Evolutionary conservation across 192 early-diverging fungal species (phyloP), one percentile per base, ranked within the genome.

Genomic region (Ramicandelaber brevisporus): DNA sequence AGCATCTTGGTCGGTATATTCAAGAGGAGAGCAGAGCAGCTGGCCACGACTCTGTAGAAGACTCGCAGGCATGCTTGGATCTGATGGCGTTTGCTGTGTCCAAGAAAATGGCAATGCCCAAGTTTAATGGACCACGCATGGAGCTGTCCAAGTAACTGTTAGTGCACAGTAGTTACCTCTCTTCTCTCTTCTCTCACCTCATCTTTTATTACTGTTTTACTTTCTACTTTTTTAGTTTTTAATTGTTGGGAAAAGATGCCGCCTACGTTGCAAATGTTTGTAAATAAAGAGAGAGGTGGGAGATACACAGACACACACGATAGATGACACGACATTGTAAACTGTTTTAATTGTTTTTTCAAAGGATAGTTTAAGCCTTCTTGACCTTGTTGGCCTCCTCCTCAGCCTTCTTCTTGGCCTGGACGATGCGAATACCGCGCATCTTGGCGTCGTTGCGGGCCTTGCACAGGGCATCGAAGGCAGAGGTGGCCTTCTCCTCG

Each of bases 401-500:
- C n/a, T 44, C 54, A 46, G 41, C 41, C 32, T 44, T 36, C 43
- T 15, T 18, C 29, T 30, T 34, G 38, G 35, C 27, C 37, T 41
- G 48, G 37, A 44, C 53, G 43, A 46, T 34, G 34, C 37, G 34
- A 40, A 28, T 26, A 33, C 48, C 37, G 13, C 20, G 18, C 17
- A 17, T 24, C 28, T 34, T 38, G 29, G 30, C n/a, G 26, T 24
- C 26, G 19, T 44, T 44, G 21, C 46, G 47, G 19, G 53, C 53
- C 52, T 48, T 34, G 44, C 61, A 57, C 20, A 64, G 50, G 26
- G 50, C 43, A 7, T 44, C 31, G 40, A 35, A 64, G 3, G 54
- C 54, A 11, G 37, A 21, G 38, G 34, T 17, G 42, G 50, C 32
- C 57, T 64, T 60, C 57, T 64, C 55, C 47, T 60, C 61, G 25